Evolutionary conservation across 2,329 filamentous ascomycete species (phyloP).

Genomic region (Cercospora beticola): DNA sequence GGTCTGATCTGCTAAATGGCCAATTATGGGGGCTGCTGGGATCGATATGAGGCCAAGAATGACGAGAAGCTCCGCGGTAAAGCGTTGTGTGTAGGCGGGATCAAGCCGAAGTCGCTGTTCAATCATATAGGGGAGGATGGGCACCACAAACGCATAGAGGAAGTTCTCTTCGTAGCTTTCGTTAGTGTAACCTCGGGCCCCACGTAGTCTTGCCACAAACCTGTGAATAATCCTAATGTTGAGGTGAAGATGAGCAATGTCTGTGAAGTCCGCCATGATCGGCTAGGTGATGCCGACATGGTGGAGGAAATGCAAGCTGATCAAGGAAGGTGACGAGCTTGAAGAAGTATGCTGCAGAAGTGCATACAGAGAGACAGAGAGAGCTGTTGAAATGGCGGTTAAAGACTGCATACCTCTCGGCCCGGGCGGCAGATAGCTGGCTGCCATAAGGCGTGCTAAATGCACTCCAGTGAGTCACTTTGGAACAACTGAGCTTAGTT

Average conservation of each 20-base stretch:
- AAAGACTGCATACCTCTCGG: neutral
- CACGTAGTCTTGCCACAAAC: neutral
- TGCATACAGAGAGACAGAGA: neutral
- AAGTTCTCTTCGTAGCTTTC: slow-evolving; percentile 18
- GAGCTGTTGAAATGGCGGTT: neutral
- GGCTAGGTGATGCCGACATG: neutral
- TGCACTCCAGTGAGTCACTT: neutral
- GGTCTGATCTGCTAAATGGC: slow-evolving; percentile 20
- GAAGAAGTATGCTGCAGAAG: neutral
- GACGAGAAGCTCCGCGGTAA: slow-evolving; percentile 20
- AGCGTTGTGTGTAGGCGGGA: slow-evolving; percentile 20
- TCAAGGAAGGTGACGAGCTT: neutral
- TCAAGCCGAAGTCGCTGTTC: slow-evolving; percentile 17
- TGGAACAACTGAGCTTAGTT: neutral
- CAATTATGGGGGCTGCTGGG: slow-evolving; percentile 32
- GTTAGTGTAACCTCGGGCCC: neutral
- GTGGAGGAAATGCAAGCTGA: neutral
- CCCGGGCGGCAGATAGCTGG: neutral
- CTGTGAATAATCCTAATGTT: slow-evolving; percentile 24
- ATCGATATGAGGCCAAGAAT: slow-evolving; percentile 48
- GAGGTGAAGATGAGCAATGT: slow-evolving; percentile 21
- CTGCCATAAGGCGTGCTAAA: neutral
- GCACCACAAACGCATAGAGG: slow-evolving; percentile 24
- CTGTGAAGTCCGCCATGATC: slow-evolving; percentile 22
- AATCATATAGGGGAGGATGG: slow-evolving; percentile 26